A percentile compares a stretch with the other conserved stretches of the same genome.
phyloP scores from a whole-genome alignment of 192 early-diverging fungal genomes.

The Oehlia diaphana region DNA sequence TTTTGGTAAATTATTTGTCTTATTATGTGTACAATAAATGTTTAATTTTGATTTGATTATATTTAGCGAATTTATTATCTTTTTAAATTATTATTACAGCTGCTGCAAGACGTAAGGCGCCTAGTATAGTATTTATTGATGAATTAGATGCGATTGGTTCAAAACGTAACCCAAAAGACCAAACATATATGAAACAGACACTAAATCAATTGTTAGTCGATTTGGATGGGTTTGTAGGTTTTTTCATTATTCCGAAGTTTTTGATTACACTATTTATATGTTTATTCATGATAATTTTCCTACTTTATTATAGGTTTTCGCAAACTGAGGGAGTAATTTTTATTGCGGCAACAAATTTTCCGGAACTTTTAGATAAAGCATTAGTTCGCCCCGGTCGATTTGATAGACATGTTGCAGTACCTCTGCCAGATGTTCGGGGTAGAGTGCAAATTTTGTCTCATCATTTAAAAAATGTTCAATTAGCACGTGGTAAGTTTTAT shows the following conservation, averaged over 20 bases:
- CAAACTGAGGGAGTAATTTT: slow-evolving; percentile 95
- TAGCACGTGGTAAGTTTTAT: slow-evolving; percentile 39
- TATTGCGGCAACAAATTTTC: slow-evolving; percentile 98
- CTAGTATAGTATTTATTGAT: slow-evolving; percentile 97
- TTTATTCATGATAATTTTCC: background rate
- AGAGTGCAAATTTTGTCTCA: slow-evolving; percentile 89
- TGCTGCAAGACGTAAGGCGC: slow-evolving; percentile 73
- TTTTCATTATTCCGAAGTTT: background rate
- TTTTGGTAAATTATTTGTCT: slow-evolving; percentile 54
- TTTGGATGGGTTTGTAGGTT: slow-evolving; percentile 74
- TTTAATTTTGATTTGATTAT: too few relatives aligned
- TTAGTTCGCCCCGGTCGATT: slow-evolving; percentile 96
- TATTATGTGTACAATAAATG: too few relatives aligned
- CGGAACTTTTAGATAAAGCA: slow-evolving; percentile 96
- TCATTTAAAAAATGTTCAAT: slow-evolving; percentile 78
- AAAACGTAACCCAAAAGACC: slow-evolving; percentile 90
- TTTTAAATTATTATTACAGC: slow-evolving; percentile 37
- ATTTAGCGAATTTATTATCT: background rate
- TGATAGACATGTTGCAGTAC: slow-evolving; percentile 91
- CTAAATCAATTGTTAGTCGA: slow-evolving; percentile 99
- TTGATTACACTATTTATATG: background rate
- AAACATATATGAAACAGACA: slow-evolving; percentile 97
- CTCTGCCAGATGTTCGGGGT: slow-evolving; percentile 96
- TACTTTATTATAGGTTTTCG: slow-evolving; percentile 61
- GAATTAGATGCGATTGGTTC: slow-evolving; percentile 98